phyloP scores from a whole-genome alignment of 1,139 yeast genomes.

The Zygoascus sp. region DNA sequence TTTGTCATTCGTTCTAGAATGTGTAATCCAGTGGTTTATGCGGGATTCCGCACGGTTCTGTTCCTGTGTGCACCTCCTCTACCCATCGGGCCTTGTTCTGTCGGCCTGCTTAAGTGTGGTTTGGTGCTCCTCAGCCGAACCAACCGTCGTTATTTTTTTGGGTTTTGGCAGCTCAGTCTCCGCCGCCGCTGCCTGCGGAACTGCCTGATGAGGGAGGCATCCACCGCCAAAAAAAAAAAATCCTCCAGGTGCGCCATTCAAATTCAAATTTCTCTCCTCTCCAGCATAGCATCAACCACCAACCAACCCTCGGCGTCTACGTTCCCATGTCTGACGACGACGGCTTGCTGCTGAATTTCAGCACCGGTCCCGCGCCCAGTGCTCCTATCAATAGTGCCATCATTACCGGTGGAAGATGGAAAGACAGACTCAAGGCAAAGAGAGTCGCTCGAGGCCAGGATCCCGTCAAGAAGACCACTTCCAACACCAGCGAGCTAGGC shows the following conservation, averaged over 20 bases:
- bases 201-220: background rate
- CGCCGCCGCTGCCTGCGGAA: background rate
- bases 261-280: too few relatives aligned
- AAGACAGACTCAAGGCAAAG: slow-evolving; percentile 57
- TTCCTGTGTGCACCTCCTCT: too few relatives aligned
- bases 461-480: slow-evolving; percentile 1
- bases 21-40: too few relatives aligned
- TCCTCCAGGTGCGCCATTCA: too few relatives aligned
- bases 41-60: too few relatives aligned
- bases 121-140: background rate
- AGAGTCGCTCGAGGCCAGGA: slow-evolving; percentile 30
- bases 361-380: slow-evolving; percentile 37
- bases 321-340: slow-evolving; percentile 40
- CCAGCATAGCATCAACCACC: too few relatives aligned
- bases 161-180: background rate
- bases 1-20: too few relatives aligned
- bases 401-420: slow-evolving; percentile 72
- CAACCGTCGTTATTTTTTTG: too few relatives aligned
- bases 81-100: too few relatives aligned
- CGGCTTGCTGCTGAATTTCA: slow-evolving; percentile 64
- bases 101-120: too few relatives aligned
- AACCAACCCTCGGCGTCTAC: too few relatives aligned
- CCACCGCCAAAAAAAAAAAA: background rate
- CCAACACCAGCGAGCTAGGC: background rate
- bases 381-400: slow-evolving; percentile 16